These are phyloP conservation scores for Fusarium decemcellulare DNA, from an alignment of 2,329 filamentous ascomycete genomes.

Conservation along the genomic window DNA sequence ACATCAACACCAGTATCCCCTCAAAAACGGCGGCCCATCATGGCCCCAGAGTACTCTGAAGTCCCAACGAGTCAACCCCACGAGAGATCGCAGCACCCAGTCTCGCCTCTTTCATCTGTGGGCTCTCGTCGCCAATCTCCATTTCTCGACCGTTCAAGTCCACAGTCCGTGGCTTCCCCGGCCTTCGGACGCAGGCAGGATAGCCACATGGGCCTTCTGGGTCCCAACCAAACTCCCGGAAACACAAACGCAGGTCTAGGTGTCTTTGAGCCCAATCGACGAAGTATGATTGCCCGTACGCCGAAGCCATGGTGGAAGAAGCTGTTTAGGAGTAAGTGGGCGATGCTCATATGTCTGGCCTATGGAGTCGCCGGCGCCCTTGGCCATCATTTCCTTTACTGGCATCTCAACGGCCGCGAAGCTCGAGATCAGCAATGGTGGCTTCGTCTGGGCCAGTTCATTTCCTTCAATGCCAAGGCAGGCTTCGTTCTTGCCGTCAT, in stretches of 20 bases:
- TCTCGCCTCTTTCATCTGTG: not conserved
- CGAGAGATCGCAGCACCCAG: not conserved
- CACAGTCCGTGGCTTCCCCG: not conserved
- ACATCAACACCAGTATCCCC: too few relatives aligned
- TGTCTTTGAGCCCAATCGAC: not conserved
- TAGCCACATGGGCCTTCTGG: not conserved
- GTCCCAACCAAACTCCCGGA: not conserved
- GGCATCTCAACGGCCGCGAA: not conserved
- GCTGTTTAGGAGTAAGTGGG: not conserved
- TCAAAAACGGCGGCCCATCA: too few relatives aligned
- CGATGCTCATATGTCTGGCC: not conserved
- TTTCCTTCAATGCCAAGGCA: slow-evolving; percentile 30
- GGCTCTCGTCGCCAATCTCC: not conserved
- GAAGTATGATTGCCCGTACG: not conserved
- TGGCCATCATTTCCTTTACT: not conserved
- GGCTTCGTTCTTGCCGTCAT: slow-evolving; percentile 23
- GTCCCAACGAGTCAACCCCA: too few relatives aligned
- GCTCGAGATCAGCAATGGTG: not conserved
- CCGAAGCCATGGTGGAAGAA: not conserved
- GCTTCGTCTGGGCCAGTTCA: slow-evolving; percentile 21
- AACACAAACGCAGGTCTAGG: not conserved
- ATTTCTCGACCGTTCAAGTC: not conserved
- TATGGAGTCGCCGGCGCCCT: not conserved
- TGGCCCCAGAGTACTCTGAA: too few relatives aligned
- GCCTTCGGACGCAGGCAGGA: not conserved